Base-by-base conservation (phyloP, 2,329 filamentous ascomycete species). In the Dactylella cylindrospora region DNA sequence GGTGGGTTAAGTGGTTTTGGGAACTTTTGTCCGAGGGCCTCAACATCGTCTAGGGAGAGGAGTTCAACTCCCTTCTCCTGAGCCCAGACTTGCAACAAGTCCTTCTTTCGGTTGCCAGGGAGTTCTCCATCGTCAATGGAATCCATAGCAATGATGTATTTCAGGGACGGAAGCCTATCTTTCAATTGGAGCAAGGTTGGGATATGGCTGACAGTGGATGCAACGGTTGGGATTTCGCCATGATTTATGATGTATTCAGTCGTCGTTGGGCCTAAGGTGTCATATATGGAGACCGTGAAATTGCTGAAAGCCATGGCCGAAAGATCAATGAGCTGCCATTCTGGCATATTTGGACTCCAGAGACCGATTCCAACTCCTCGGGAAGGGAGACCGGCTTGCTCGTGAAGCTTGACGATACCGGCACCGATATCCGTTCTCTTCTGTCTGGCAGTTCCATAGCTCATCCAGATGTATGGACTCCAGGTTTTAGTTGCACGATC, bases 221-320 rank as follows among this genome's bases (percentile, higher is more conserved):
- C 83, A 31, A 97, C 82, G 69, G 84, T 88, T 57, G 79, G 74
- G 53, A 97, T 76, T 65, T 84, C 80, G 50, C 89, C 83, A 72
- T 97, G 91, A 74, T 94, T 94, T 76, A 97, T 86, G 73, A 98
- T 96, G 76, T 88, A 97, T 75, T 97, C 90, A 54, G 88, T 90
- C 2, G 90, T 83, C 67, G 95, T 88, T 9, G 91, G 85, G 7
- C 91, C 91, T 3, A 98, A 81, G 9, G 91, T 96, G 74, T 97
- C 93, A 77, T 98, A 98, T 44, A 98, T 84, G 3, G 91, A 95
- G 51, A 98, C 90, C 17, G 86, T 88, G 75, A 80, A 97, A 23
- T 97, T 81, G 5, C 85, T 82, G 73, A 97, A 93, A 9, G 90
- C 93, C 75, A 88, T 83, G 71, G 87, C 84, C 31, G 83, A 93